phyloP scores from a whole-genome alignment of 352 stramenopile genomes.

The Phytophthora foliorum region DNA sequence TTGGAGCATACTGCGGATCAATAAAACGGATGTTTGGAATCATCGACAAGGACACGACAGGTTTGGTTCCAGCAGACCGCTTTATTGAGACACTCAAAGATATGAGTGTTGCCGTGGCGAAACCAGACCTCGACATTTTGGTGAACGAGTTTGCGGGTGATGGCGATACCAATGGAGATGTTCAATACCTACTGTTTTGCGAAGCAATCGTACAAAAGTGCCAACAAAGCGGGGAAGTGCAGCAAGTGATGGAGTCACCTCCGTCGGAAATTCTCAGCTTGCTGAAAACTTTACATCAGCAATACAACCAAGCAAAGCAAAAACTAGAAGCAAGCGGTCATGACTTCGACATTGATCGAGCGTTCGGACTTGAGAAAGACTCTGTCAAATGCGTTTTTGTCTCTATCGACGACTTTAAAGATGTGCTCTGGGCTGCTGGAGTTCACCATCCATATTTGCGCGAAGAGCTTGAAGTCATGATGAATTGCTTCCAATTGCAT shows the following conservation, averaged over 20 bases:
- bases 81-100: conserved; percentile 74
- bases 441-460: conserved; percentile 74
- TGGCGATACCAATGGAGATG: conserved; percentile 31
- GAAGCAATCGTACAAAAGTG: conserved; percentile 62
- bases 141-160: conserved; percentile 52
- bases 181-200: conserved; percentile 70
- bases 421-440: conserved; percentile 72
- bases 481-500: conserved; percentile 61
- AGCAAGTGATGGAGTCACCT: conserved; percentile 31
- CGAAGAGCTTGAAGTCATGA: conserved; percentile 71
- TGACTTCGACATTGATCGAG: conserved; percentile 56
- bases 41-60: conserved; percentile 77
- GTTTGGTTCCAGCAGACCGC: conserved; percentile 48
- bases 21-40: conserved; percentile 87
- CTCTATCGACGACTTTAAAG: conserved; percentile 71
- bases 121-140: conserved; percentile 54
- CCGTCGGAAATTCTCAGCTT: conserved; percentile 61
- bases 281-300: conserved; percentile 54
- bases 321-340: conserved; percentile 36
- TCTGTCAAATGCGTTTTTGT: conserved; percentile 50
- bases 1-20: conserved; percentile 65
- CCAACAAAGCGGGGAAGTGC: conserved; percentile 42
- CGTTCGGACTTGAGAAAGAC: conserved; percentile 56
- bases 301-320: conserved; percentile 45
- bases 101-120: conserved; percentile 60